Evolutionary conservation across 2,329 filamentous ascomycete genomes (phyloP).

Genomic region (Colletotrichum navitas): DNA sequence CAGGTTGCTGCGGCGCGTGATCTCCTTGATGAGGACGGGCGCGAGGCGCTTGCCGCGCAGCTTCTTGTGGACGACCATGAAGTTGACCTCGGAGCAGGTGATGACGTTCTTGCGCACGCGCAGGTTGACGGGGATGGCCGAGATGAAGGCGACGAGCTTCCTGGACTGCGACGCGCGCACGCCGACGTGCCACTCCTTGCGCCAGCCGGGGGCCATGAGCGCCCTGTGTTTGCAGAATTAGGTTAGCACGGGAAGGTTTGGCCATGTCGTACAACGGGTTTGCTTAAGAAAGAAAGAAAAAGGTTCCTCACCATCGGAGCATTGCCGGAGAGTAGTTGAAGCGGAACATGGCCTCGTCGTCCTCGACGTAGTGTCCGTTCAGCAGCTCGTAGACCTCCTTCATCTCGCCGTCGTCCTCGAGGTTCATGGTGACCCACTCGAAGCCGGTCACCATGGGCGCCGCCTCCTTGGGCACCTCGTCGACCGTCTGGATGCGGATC

Average conservation of each 20-base stretch:
- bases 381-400: constrained; percentile 93
- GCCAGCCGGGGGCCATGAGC: constrained; percentile 94
- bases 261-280: background rate
- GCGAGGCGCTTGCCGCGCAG: constrained; percentile 92
- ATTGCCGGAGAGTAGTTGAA: constrained; percentile 95
- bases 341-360: constrained; percentile 95
- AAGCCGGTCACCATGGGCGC: constrained; percentile 83
- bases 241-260: constrained; percentile 18
- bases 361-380: constrained; percentile 96
- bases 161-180: constrained; percentile 86
- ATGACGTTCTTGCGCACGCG: constrained; percentile 82
- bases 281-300: background rate
- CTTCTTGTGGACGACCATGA: constrained; percentile 98
- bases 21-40: constrained; percentile 96
- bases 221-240: constrained; percentile 69
- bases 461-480: constrained; percentile 83
- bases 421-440: constrained; percentile 93
- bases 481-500: constrained; percentile 82
- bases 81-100: constrained; percentile 93
- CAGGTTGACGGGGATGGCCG: constrained; percentile 87
- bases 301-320: constrained; percentile 79
- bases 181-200: constrained; percentile 93
- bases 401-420: constrained; percentile 81
- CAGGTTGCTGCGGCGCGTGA: constrained; percentile 91
- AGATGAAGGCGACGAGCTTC: constrained; percentile 96